Evolutionary conservation across 2,329 filamentous ascomycete genomes (phyloP), one percentile per base, ranked within the genome.

Genomic region (Colletotrichum gigasporum): DNA sequence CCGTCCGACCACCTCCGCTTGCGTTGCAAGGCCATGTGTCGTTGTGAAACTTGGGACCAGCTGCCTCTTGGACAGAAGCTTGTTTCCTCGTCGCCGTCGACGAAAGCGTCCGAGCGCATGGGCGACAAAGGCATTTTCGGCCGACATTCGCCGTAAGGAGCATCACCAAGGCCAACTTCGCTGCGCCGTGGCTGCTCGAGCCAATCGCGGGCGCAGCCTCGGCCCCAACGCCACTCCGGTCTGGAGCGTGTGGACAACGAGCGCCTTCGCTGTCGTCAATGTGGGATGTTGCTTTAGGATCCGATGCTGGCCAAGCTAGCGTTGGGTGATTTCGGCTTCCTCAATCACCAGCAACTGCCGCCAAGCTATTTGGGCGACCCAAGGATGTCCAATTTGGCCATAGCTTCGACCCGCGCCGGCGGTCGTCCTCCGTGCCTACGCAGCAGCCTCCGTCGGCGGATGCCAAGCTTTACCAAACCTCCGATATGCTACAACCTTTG

Each of bases 21-120:
- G n/a, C 39, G 60, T 47, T 41, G 20, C 47, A 39, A 47, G 39
- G 28, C 59, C 37, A 52, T 44, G 30, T 24, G 32, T 48, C 20
- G 47, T 37, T 28, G 24, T 47, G 55, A 60, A 53, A 63, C 55
- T 52, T 30, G 39, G 41, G 37, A 60, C 34, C 47, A 42, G 39
- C 61, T 48, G 47, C 26, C 9, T 60, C 51, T 39, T 60, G 24
- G 47, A 53, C 61, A 59, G 44, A 20, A 63, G 44, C 37, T 63
- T 52, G 54, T 45, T 37, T 59, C 18, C 37, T 50, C 18, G 16
- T 48, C 51, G 30, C 18, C n/a, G 30, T 50, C 28, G 30, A 12
- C 24, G n/a, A 26, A 47, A 4, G 10, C 2, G 14, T 16, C n/a
- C 34, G 2, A 26, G n/a, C 34, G 42, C 42, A 48, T 42, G 18